Percentiles rank a stretch among this genome's conserved stretches.
Conservation (phyloP, 2,329 filamentous ascomycete species). For the Monascus ruber region DNA sequence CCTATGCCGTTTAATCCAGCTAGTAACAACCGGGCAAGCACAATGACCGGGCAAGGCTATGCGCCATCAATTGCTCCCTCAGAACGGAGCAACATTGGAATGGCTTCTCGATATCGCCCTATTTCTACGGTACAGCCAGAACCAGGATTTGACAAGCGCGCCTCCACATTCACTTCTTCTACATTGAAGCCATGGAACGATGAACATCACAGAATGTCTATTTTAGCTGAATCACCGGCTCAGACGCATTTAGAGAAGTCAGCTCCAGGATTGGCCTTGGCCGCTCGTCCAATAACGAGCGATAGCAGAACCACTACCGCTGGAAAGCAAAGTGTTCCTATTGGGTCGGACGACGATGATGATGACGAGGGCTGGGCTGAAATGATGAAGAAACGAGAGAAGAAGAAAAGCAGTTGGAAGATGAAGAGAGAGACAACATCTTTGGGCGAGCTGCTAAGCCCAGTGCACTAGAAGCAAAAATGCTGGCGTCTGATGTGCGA, state of each 20-base stretch:
- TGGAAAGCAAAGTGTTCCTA: conserved; percentile 8
- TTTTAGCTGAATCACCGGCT: conserved; percentile 11
- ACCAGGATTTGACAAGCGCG: conserved; percentile 11
- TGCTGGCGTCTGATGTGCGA: no score
- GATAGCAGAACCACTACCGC: conserved; percentile 8
- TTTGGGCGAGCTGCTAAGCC: conserved; percentile 27
- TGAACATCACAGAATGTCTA: conserved; percentile 19
- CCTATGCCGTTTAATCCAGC: conserved; percentile 22
- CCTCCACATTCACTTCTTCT: conserved; percentile 23
- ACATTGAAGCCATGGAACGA: conserved; percentile 27
- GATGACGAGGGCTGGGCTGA: conserved; percentile 41
- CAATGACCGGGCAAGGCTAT: conserved; percentile 42
- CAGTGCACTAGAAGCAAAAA: conserved; percentile 18
- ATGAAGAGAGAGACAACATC: conserved; percentile 28
- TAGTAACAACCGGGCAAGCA: conserved; percentile 13
- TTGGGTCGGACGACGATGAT: conserved; percentile 28
- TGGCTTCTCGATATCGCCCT: conserved; percentile 81
- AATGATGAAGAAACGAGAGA: conserved; percentile 39
- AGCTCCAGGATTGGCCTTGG: conserved; percentile 15
- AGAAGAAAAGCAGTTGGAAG: conserved; percentile 38
- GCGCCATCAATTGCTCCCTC: conserved; percentile 87
- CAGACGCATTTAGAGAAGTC: conserved; percentile 16
- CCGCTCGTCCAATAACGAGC: conserved; percentile 18
- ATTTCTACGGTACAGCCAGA: conserved; percentile 55
- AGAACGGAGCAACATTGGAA: conserved; percentile 85